Evolutionary conservation across 495 filamentous ascomycete species (phyloP), one percentile per base, ranked within the genome.

Genomic region (Pseudoneurospora amorphoporcata): DNA sequence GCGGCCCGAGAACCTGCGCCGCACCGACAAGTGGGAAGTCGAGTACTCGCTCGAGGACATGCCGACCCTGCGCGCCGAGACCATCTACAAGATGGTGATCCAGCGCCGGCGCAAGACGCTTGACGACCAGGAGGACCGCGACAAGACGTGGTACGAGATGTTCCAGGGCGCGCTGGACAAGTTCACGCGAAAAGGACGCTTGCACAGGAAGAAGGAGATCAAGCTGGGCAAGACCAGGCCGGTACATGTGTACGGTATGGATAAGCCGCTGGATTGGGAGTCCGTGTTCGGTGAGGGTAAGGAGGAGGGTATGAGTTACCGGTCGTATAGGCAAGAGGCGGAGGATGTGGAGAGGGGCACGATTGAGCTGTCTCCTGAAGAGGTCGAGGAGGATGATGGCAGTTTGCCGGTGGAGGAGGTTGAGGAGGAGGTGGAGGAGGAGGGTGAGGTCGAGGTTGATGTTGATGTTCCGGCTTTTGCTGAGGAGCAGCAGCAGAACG

Each of bases 21-120:
- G 81, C 14, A 12, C 19, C 2, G 88, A 94, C 74, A 79, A 82
- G 2, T 99, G 95, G 95, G 79, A 81, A 0, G 81, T 98, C 45
- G 89, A 97, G 71, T 97, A 97, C 80, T 84, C 87, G 35, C 78
- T 97, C 39, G 80, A 84, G 61, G 91, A 95, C 76, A 77, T 87
- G 4, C 5, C 71, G 0, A 29, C 70, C 0, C 68, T 78, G 4
- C 75, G 82, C 1, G 87, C 86, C 3, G 75, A 79, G 35, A 79
- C 35, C 0, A 76, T 89, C 39, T 94, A 92, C 75, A 35, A 82
- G 17, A 77, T 78, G 68, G 80, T 85, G 38, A 83, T 86, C 72
- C 70, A 71, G 2, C 85, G 92, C 2, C 88, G 92, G 14, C 74
- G 77, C 58, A 85, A 83, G 69, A 76, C 80, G 2, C 78, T 83